A percentile compares a stretch with the other conserved stretches of the same genome.
These are phyloP conservation scores for Termitomyces sp. DNA, from an alignment of 768 basidiomycete genomes.

Conservation along the genomic window DNA sequence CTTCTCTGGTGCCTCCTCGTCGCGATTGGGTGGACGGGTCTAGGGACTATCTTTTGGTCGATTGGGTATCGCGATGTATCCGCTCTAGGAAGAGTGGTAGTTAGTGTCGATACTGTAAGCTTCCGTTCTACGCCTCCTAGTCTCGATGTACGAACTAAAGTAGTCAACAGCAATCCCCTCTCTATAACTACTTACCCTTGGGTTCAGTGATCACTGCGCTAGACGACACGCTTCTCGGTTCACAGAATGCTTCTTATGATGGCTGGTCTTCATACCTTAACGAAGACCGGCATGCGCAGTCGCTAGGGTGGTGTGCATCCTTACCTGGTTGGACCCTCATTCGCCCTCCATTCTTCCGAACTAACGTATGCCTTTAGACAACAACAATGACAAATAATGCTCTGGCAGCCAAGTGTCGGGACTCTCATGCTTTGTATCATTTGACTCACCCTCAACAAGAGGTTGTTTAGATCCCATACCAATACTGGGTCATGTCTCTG, in stretches of 20 bases:
- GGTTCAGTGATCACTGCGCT: constrained; percentile 62
- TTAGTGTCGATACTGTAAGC: constrained; percentile 52
- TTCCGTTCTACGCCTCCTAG: not conserved
- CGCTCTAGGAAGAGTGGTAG: constrained; percentile 49
- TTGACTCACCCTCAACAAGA: constrained; percentile 21
- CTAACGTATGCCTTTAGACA: not conserved
- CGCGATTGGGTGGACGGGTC: constrained; percentile 28
- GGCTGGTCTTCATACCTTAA: constrained; percentile 47
- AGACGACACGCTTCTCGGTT: constrained; percentile 55
- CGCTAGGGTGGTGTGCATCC: constrained; percentile 63
- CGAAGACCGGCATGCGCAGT: constrained; percentile 10
- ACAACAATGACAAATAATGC: constrained; percentile 4
- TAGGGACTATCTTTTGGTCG: constrained; percentile 25
- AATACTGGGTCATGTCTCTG: constrained; percentile 37
- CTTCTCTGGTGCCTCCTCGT: constrained; percentile 50
- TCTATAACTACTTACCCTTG: constrained; percentile 49
- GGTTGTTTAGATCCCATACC: constrained; percentile 59
- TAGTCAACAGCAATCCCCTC: constrained; percentile 50
- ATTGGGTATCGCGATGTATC: constrained; percentile 55
- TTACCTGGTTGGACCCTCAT: constrained; percentile 7
- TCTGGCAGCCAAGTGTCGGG: not conserved
- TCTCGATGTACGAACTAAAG: not conserved
- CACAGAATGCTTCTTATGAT: constrained; percentile 23
- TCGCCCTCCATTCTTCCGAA: constrained; percentile 26
- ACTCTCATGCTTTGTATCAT: constrained; percentile 43